Percentiles rank a stretch among this genome's conserved stretches.
Conservation (phyloP, 371 early-diverging fungal species). For the Batkoa obscura region DNA sequence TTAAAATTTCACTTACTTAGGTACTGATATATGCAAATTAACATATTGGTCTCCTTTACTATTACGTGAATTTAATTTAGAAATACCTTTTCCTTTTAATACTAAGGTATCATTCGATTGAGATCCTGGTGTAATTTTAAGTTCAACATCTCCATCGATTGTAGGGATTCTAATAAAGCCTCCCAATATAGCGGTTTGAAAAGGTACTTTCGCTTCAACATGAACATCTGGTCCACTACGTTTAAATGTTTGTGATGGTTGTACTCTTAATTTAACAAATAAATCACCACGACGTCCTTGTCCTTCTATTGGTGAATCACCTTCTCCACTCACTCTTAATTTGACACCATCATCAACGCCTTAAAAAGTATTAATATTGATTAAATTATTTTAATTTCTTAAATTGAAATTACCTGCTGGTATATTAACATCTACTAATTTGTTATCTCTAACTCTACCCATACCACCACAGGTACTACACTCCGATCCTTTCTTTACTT, state of each 20-base stretch:
- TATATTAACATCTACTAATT: conserved; percentile 49
- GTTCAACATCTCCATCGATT: conserved; percentile 80
- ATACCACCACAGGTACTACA: conserved; percentile 64
- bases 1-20: conserved; percentile 37
- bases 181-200: conserved; percentile 69
- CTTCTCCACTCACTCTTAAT: conserved; percentile 56
- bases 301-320: conserved; percentile 64
- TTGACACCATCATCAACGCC: conserved; percentile 52
- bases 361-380: conserved; percentile 6
- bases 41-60: conserved; percentile 72
- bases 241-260: conserved; percentile 47
- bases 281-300: conserved; percentile 63
- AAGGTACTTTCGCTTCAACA: conserved; percentile 49
- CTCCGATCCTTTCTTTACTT: conserved; percentile 36
- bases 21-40: conserved; percentile 54
- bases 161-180: conserved; percentile 73
- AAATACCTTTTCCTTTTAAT: conserved; percentile 53
- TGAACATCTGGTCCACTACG: conserved; percentile 61
- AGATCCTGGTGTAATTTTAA: conserved; percentile 60
- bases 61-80: conserved; percentile 14
- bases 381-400: conserved; percentile 8
- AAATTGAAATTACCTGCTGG: conserved; percentile 79
- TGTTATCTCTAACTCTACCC: conserved; percentile 49
- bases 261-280: conserved; percentile 47
- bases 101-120: conserved; percentile 71